Percentiles rank a stretch among this genome's conserved stretches.
Conservation (phyloP, 228 moss, liverwort and hornwort genomes). For the Sphagnum fallax region DNA sequence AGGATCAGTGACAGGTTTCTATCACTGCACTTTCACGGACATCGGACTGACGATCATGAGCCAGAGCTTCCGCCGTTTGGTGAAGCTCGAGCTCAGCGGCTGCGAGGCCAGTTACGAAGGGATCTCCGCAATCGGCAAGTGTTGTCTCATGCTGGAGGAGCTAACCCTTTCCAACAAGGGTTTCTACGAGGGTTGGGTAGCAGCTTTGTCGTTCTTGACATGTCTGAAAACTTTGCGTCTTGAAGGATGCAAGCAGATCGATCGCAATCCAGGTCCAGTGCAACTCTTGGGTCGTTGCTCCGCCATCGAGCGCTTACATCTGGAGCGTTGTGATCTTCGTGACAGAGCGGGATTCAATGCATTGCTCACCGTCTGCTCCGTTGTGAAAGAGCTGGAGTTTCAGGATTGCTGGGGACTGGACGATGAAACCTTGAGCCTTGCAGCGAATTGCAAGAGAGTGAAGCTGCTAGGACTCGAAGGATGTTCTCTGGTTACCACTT, state of each 20-base stretch:
- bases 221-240: constrained; percentile 60
- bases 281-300: constrained; percentile 46
- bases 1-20: constrained; percentile 70
- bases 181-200: constrained; percentile 84
- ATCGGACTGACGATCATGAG: constrained; percentile 92
- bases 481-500: constrained; percentile 75
- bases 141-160: constrained; percentile 86
- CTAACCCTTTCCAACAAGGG: constrained; percentile 74
- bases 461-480: constrained; percentile 73
- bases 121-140: constrained; percentile 83
- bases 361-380: constrained; percentile 56
- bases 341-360: constrained; percentile 72
- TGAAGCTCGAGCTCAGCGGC: constrained; percentile 74
- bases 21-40: constrained; percentile 78
- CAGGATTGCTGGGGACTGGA: constrained; percentile 96
- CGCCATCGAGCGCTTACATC: constrained; percentile 74
- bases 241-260: constrained; percentile 84
- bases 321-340: constrained; percentile 83
- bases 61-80: constrained; percentile 71
- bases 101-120: constrained; percentile 91
- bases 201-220: constrained; percentile 56
- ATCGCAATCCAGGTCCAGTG: constrained; percentile 61
- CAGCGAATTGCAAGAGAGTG: constrained; percentile 63
- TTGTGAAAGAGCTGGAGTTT: constrained; percentile 66
- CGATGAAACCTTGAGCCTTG: constrained; percentile 68